phyloP scores from a whole-genome alignment of 2,329 filamentous ascomycete species.

The Xylaria sp. region DNA sequence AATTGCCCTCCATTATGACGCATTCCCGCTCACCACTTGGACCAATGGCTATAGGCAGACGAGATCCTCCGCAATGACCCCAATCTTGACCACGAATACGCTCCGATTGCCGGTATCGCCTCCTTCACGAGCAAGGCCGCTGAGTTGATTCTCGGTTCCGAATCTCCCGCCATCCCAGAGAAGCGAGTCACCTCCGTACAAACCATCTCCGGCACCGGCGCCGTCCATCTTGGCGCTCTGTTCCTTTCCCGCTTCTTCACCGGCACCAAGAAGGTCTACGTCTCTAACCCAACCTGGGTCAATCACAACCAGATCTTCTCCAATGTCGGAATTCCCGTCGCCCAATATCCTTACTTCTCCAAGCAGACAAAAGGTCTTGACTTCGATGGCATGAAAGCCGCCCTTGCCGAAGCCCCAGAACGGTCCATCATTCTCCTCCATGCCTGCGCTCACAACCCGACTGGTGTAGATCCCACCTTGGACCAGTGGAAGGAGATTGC shows the following conservation, averaged over 20 bases:
- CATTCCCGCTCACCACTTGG: conserved; percentile 30
- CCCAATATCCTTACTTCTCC: conserved; percentile 93
- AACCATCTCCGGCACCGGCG: conserved; percentile 96
- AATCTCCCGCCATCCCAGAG: conserved; percentile 82
- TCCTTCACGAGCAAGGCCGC: conserved; percentile 89
- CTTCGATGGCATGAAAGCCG: conserved; percentile 82
- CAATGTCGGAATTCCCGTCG: conserved; percentile 81
- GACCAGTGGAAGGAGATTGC: conserved; percentile 96
- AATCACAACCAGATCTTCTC: conserved; percentile 99
- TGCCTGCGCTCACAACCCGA: conserved; percentile 97
- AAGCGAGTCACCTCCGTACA: conserved; percentile 83
- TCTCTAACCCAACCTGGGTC: conserved; percentile 95
- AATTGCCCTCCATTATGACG: conserved; percentile 3
- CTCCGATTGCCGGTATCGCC: conserved; percentile 87
- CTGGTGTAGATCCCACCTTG: conserved; percentile 90
- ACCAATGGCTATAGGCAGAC: conserved; percentile 71
- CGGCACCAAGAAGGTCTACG: conserved; percentile 77
- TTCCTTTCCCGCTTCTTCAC: conserved; percentile 94
- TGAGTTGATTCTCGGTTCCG: conserved; percentile 81
- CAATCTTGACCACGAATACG: conserved; percentile 95
- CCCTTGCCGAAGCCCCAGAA: conserved; percentile 73
- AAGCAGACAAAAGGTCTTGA: conserved; percentile 88
- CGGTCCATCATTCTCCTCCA: conserved; percentile 89
- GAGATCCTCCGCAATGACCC: conserved; percentile 87
- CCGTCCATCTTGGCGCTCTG: conserved; percentile 88